Base-by-base conservation (phyloP, 208 protist species). In the Phytomonas sp. region DNA sequence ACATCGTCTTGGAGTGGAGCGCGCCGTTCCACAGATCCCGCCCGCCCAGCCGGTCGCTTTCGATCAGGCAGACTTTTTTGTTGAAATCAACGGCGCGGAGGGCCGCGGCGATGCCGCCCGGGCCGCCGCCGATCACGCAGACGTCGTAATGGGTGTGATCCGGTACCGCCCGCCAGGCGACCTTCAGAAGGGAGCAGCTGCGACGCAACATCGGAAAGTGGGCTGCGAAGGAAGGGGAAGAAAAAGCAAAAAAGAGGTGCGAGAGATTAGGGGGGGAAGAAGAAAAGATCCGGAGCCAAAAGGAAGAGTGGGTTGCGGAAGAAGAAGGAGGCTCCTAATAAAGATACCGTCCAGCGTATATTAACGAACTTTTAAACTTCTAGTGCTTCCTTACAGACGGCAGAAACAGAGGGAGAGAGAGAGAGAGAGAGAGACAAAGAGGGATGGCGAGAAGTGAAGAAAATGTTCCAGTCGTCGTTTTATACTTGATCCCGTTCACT, bases 1-100 rank as follows among this genome's bases (percentile, higher is more conserved):
- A 94, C 80, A 94, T 79, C 6, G 83, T 84, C 69, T 94, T 92
- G 9, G 89, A 92, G 74, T 87, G 82, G 71, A 94, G 74, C 3
- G 88, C 75, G 32, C 89, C 89, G 63, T 94, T 77, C 87, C 89
- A 94, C 75, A 94, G 62, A 66, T 92, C 89, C 9, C 67, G 67
- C 6, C 89, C 89, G 61, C 89, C 89, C 13, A 94, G 36, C 6
- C 82, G 80, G 1, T 70, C 68, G 61, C 77, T 74, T 75, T 94
- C 84, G 53, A 94, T 80, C 28, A 94, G 61, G 68, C 84, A 91
- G 17, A 92, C 89, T 15, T 75, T 77, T 70, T 92, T 91, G 61
- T 88, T 86, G 75, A 86, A 89, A 31, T 87, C 77, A 15, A 79
- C 82, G 17, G 86, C 89, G 9, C 84, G 86, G 28, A 95, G 66